Base-by-base conservation (phyloP, 2,329 filamentous ascomycete genomes). In the Chaetomium globosum region DNA sequence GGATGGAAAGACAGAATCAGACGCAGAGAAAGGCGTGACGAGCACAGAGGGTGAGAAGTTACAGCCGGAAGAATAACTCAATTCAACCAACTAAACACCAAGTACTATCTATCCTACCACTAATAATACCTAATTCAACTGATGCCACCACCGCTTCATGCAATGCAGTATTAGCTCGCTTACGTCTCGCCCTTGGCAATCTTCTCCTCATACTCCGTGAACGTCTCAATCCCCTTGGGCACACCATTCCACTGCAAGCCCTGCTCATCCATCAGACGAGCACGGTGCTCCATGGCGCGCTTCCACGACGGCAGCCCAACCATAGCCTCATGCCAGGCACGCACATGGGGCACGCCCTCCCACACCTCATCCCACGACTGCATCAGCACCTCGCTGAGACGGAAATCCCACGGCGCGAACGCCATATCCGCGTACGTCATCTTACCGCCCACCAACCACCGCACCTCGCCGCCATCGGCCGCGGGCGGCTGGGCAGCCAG, bases 271-370 rank as follows among this genome's bases (percentile, higher is more conserved):
- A 78, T 77, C 8, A 78, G 65, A 8, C 67, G 60, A 4, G 67
- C 74, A 0, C 75, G 71, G 12, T 56, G 66, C 52, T 77, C 72
- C 74, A 78, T 77, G 28, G 65, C 63, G 13, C 69, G 69, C 65
- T 74, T 75, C 77, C 75, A 79, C 4, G 73, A 74, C 1, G 72
- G 72, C 19, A 74, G 70, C 8, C 49, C 65, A 1, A 70, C 63
- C 76, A 80, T 78, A 1, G 71, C 59, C 65, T 76, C 74, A 59
- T 77, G 75, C 78, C 77, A 80, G 3, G 70, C 72, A n/a, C 71
- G 61, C 0, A 74, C 74, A 26, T 73, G 69, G 2, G 74, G 72
- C 1, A 66, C 16, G 7, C 70, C 71, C 4, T 73, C 72, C 61
- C 67, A 75, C 13, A 66, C 56, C 48, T 74, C 68, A 23, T 74